Conservation (phyloP, 177 flowering plant species). For the Tripterygium wilfordii region DNA sequence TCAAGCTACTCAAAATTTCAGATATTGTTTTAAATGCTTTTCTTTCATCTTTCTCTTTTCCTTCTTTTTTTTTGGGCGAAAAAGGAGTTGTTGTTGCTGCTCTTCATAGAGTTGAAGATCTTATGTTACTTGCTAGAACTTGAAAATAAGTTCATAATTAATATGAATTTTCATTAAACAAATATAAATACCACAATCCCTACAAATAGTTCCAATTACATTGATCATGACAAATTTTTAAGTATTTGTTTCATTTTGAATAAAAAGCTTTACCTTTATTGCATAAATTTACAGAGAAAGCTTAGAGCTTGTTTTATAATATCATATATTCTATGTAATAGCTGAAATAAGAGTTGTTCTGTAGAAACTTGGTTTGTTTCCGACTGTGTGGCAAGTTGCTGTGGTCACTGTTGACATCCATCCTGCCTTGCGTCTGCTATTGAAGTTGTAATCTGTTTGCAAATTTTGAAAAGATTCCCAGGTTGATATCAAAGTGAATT, state of each 20-base stretch:
- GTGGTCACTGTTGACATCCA: neutral
- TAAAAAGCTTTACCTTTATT: conserved; percentile 4
- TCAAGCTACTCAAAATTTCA: too few species aligned
- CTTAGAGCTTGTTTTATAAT: conserved; percentile 2
- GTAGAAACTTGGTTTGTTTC: neutral
- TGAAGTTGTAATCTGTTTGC: conserved; percentile 21
- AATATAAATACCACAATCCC: neutral
- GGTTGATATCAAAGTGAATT: neutral
- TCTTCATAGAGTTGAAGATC: too few species aligned
- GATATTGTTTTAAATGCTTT: too few species aligned
- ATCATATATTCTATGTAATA: neutral
- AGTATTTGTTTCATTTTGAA: neutral
- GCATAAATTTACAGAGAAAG: conserved; percentile 5
- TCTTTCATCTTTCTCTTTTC: too few species aligned
- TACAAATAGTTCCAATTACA: neutral
- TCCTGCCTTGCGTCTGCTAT: conserved; percentile 12
- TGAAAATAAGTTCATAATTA: too few species aligned
- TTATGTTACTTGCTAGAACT: too few species aligned
- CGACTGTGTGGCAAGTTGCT: neutral
- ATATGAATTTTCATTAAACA: neutral
- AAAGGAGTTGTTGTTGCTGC: too few species aligned
- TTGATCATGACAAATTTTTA: neutral
- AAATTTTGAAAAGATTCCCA: neutral
- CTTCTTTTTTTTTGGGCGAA: too few species aligned
- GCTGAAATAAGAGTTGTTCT: conserved; percentile 5